Percentiles rank a stretch among this genome's conserved stretches.
phyloP scores from a whole-genome alignment of 306 rosid genomes.

The Casuarina glauca region DNA sequence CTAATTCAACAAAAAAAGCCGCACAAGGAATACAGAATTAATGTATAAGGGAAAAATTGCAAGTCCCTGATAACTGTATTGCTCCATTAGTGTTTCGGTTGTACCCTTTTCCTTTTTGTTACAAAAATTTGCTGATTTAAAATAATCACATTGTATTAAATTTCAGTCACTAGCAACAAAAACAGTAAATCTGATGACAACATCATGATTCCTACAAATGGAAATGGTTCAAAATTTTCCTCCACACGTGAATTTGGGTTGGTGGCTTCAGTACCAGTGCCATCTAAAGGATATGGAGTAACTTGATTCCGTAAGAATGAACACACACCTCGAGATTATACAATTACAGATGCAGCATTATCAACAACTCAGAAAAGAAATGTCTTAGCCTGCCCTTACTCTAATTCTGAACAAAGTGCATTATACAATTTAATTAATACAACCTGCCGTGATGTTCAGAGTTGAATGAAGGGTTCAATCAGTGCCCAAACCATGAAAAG shows the following conservation, averaged over 20 bases:
- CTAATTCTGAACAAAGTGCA: no score
- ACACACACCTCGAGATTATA: not conserved
- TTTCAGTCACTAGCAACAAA: not conserved
- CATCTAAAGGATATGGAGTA: not conserved
- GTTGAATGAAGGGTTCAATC: not conserved
- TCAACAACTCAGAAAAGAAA: not conserved
- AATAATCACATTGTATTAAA: not conserved
- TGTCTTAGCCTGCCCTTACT: no score
- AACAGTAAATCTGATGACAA: not conserved
- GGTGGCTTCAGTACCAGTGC: not conserved
- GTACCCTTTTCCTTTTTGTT: not conserved
- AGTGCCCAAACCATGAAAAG: not conserved
- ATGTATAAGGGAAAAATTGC: not conserved
- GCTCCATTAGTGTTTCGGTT: not conserved
- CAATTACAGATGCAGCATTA: not conserved
- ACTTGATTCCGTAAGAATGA: not conserved
- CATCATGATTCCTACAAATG: not conserved
- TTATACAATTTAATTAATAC: not conserved
- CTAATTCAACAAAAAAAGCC: not conserved
- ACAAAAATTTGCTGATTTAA: not conserved
- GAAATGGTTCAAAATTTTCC: not conserved
- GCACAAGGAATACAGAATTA: not conserved
- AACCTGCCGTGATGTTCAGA: slow-evolving; percentile 2
- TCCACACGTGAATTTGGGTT: not conserved
- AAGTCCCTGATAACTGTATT: not conserved